These are phyloP conservation scores for Zygoascus biomembranicola DNA, from an alignment of 805 yeast genomes.

Conservation along the genomic window DNA sequence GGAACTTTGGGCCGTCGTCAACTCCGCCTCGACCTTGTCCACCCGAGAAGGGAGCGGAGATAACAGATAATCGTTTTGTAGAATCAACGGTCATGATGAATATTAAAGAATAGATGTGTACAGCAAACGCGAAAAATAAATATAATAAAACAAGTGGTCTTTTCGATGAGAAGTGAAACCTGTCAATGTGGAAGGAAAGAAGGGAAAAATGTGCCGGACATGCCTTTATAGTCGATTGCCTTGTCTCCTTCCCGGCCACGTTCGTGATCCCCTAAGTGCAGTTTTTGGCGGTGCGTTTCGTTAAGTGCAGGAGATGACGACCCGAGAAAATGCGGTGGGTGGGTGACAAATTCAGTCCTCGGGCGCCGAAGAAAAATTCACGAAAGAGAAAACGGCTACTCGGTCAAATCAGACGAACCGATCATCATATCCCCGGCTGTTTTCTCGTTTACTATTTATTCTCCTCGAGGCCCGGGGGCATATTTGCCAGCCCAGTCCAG, in stretches of 20 bases:
- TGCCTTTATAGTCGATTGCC: background rate
- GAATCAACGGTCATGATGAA: background rate
- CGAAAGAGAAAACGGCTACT: no score
- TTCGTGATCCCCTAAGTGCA: background rate
- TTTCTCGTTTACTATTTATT: no score
- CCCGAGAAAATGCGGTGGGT: background rate
- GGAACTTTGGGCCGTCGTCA: slow-evolving; percentile 83
- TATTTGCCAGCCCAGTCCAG: no score
- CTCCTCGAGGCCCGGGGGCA: no score
- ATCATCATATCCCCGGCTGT: no score
- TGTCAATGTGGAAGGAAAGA: background rate
- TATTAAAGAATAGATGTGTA: background rate
- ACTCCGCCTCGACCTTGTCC: slow-evolving; percentile 95
- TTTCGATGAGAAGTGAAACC: background rate
- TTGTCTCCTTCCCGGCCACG: background rate
- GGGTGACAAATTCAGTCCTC: background rate
- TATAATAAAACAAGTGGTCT: background rate
- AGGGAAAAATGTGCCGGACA: background rate
- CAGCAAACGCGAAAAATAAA: background rate
- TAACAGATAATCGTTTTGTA: slow-evolving; percentile 39
- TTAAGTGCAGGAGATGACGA: background rate
- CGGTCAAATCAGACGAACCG: no score
- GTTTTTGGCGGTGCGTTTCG: background rate
- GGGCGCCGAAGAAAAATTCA: no score
- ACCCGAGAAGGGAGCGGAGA: slow-evolving; percentile 89